Base-by-base conservation (phyloP, 768 basidiomycete species). In the Termitomyces sp. region DNA sequence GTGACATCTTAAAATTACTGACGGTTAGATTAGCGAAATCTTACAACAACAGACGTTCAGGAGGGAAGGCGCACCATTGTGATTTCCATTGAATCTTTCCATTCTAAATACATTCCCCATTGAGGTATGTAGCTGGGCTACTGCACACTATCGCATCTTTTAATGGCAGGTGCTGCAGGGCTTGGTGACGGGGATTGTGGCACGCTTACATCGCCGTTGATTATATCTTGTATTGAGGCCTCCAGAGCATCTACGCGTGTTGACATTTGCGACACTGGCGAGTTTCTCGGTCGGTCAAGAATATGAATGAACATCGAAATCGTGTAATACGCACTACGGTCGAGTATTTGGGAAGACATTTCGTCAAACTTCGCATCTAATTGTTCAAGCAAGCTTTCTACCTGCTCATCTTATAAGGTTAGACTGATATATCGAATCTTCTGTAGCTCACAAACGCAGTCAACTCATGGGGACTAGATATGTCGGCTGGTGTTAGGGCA, bases 281-380 rank as follows among this genome's bases (percentile, higher is more conserved):
- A 51, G 54, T 26, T 36, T 26, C 26, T 52, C 30, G n/a, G 36
- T 52, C 30, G n/a, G 36, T 54, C 24, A 58, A 56, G 40, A 62
- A 53, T 9, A 44, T 16, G n/a, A 53, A 54, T 50, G 53, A 62
- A 24, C 32, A 44, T 22, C 24, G 54, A 53, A 62, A 12, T 49
- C 45, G 55, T 40, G 55, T 43, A 48, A 80, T 40, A 48, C 88
- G 64, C 68, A 93, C 90, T 92, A 65, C 88, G 80, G 57, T 91
- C 88, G 60, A 96, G 79, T 61, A 97, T 91, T 69, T 95, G 90
- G 20, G 79, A 79, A 33, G 93, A 95, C 93, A 95, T 95, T 53
- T 93, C 89, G 65, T 96, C 93, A 66, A 97, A 96, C 62, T 91
- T 91, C 48, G 82, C 65, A 66, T 97, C 94, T n/a, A 97, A 79